Base-by-base conservation (phyloP, 345 rosid genomes). In the Corchorus capsularis region DNA sequence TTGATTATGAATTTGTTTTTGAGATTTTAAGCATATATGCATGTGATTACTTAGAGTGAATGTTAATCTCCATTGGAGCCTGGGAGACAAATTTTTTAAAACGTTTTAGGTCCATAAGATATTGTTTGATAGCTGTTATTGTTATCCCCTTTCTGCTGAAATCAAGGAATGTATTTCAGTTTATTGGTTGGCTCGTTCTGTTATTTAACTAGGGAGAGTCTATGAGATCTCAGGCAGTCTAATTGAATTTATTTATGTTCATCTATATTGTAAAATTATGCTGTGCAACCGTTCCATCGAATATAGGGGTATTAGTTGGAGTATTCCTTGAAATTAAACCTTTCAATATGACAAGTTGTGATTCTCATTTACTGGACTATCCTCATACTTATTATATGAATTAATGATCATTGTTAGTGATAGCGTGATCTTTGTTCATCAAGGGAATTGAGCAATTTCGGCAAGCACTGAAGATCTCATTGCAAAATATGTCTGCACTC, bases 381-480 rank as follows among this genome's bases (percentile, higher is more conserved):
- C 22, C 34, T 27, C 19, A 9, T 35, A 27, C 45, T 20, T 65
- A 12, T 27, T 80, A 65, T 60, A 77, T 73, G 45, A 65, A 64
- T 59, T 53, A 27, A 52, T 27, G 17, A 52, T 69, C 7, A 10
- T 52, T 22, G 37, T 60, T 34, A 35, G 17, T 77, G 77, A 66
- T 73, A 16, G 22, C 61, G 3, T 50, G 76, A 76, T 90, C 61
- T 80, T 77, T 81, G 55, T 81, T 14, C 77, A 15, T 57, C 27
- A 77, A 96, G 98, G 97, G 91, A 77, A 83, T 93, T 78, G 99
- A 96, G 75, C 90, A 84, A 45, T 93, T 89, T 89, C 92, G 77
- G 83, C 88, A 81, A 85, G 96, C 97, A 50, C 73, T 93, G 61
- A 85, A 91, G 83, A 86, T 92, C 72, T 84, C 94, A 54, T 93